Percentiles rank a stretch among this genome's conserved stretches.
phyloP scores from a whole-genome alignment of 768 basidiomycete genomes.

The Lyophyllum semitale region DNA sequence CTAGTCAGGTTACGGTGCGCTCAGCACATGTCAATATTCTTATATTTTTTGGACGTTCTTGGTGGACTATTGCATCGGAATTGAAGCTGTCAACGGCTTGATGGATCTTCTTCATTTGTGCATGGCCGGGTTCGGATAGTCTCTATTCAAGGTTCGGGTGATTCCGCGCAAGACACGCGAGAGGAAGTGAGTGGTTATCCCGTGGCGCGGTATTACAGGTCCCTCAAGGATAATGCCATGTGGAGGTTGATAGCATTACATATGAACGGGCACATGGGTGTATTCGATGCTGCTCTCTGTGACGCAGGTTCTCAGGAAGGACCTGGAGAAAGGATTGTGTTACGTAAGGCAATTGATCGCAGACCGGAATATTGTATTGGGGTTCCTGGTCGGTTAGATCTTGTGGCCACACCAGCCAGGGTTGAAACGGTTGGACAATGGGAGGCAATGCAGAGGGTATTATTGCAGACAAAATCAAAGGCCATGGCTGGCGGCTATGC shows the following conservation, averaged over 20 bases:
- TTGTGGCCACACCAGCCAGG: not conserved
- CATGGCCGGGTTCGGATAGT: not conserved
- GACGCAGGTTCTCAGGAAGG: not conserved
- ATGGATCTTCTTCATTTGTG: not conserved
- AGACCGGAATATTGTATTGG: constrained; percentile 11
- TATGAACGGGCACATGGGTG: not conserved
- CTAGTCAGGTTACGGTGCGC: not conserved
- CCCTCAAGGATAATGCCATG: not conserved
- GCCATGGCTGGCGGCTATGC: not conserved
- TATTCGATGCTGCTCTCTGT: not conserved
- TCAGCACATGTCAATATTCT: not conserved
- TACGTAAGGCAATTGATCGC: constrained; percentile 4
- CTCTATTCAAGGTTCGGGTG: not conserved
- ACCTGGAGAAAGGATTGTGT: not conserved
- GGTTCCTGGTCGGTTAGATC: constrained; percentile 9
- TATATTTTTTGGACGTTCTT: not conserved
- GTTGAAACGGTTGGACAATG: not conserved
- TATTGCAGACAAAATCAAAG: not conserved
- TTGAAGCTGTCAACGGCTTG: constrained; percentile 15
- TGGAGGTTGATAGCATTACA: not conserved
- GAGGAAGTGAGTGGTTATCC: not conserved
- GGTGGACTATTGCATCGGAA: constrained; percentile 1
- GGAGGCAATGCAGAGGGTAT: not conserved
- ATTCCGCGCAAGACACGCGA: not conserved
- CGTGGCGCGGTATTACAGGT: constrained; percentile 2